Evolutionary conservation across 2,329 filamentous ascomycete genomes (phyloP).

Genomic region (Sporothrix schenckii): DNA sequence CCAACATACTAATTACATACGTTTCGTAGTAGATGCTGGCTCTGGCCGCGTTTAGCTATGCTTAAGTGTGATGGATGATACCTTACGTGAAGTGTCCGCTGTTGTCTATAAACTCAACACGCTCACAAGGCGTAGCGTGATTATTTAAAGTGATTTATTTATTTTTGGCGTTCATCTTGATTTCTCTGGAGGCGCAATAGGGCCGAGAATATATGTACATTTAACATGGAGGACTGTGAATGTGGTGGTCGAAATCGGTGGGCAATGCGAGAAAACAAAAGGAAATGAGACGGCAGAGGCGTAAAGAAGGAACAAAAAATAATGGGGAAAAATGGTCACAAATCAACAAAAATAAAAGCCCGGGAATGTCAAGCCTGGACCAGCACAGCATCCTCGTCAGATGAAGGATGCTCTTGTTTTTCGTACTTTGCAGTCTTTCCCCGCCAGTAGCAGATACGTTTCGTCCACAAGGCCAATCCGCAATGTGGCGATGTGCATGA

Average conservation of each 20-base stretch:
- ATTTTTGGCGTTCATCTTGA: conserved; percentile 20
- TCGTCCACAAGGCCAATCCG: too few relatives aligned
- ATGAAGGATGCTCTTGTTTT: neutral
- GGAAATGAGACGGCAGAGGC: neutral
- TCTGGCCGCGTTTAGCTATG: neutral
- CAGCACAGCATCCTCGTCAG: neutral
- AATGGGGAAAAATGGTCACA: neutral
- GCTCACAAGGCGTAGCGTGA: neutral
- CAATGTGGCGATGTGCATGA: too few relatives aligned
- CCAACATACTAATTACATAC: neutral
- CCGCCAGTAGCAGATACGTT: neutral
- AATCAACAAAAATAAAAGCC: neutral
- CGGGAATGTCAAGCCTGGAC: neutral
- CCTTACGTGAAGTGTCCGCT: too few relatives aligned
- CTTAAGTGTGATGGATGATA: too few relatives aligned
- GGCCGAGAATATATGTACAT: conserved; percentile 31
- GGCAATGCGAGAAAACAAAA: conserved; percentile 4
- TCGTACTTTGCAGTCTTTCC: neutral
- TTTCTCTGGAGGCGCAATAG: neutral
- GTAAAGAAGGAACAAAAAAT: neutral
- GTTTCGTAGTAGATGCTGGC: neutral
- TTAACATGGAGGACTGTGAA: neutral
- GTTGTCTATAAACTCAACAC: neutral
- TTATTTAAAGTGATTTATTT: conserved; percentile 7
- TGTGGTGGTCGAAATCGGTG: neutral